Percentiles rank a stretch among this genome's conserved stretches.
These are phyloP conservation scores for Cucumis hystrix DNA, from an alignment of 306 rosid species.

Conservation along the genomic window DNA sequence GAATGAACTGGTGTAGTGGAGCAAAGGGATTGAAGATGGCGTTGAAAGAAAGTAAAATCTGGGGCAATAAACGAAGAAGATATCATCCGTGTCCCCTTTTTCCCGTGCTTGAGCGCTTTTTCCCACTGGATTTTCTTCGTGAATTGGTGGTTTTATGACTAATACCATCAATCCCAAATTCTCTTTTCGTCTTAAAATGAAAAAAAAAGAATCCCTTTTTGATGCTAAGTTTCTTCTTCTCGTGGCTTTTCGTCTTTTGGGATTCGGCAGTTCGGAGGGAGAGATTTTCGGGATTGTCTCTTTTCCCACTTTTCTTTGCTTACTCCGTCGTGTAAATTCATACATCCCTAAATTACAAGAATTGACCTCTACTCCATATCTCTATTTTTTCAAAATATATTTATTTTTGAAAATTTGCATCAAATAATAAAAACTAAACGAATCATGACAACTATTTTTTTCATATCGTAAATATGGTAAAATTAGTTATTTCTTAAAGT, in stretches of 20 bases:
- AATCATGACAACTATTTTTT: no score
- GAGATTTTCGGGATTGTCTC: background rate
- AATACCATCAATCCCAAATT: background rate
- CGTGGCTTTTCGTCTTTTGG: background rate
- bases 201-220: background rate
- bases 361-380: no score
- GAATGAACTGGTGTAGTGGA: background rate
- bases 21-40: background rate
- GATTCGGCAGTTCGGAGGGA: background rate
- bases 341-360: no score
- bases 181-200: background rate
- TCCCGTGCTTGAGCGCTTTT: background rate
- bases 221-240: background rate
- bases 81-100: background rate
- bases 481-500: no score
- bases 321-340: background rate
- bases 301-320: background rate
- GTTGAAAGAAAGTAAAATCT: background rate
- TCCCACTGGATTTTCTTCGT: background rate
- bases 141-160: background rate
- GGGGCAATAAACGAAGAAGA: background rate
- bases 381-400: no score
- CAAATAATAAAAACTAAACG: no score
- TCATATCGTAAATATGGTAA: no score
- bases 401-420: no score